Conservation (phyloP, 225 moss, liverwort and hornwort genomes). For the Pseudisothecium myosuroides region DNA sequence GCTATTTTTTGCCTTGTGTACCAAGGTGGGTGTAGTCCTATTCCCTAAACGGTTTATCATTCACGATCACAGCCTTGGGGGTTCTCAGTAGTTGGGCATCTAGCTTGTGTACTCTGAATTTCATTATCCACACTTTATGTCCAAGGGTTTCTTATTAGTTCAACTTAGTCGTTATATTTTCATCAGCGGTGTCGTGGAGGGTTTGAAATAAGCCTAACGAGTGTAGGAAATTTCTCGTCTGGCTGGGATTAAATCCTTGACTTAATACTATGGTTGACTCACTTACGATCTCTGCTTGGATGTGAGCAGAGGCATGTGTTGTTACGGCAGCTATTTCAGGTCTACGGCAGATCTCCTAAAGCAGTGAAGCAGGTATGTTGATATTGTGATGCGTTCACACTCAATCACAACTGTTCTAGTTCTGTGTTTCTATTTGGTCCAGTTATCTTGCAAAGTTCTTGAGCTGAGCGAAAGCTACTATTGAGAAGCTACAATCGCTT, state of each 20-base stretch:
- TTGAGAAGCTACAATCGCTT: not conserved
- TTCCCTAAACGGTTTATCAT: not conserved
- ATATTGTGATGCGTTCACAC: not conserved
- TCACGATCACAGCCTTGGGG: not conserved
- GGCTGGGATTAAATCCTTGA: not conserved
- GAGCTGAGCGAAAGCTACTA: not conserved
- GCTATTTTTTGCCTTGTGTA: conserved; percentile 95
- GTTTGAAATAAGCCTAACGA: not conserved
- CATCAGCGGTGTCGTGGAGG: not conserved
- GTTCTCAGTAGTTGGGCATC: not conserved
- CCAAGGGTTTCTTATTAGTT: not conserved
- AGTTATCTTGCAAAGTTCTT: not conserved
- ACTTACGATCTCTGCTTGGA: not conserved
- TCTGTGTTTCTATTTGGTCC: not conserved
- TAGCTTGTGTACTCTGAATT: not conserved
- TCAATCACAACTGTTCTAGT: not conserved
- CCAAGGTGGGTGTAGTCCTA: conserved; percentile 54
- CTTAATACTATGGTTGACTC: not conserved
- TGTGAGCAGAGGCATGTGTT: conserved; percentile 72
- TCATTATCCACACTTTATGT: not conserved
- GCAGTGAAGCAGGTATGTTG: conserved; percentile 78
- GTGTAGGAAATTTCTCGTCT: not conserved
- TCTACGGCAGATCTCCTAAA: conserved; percentile 85
- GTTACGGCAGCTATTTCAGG: conserved; percentile 68
- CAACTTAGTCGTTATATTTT: not conserved